Evolutionary conservation across 768 basidiomycete species (phyloP), one percentile per base, ranked within the genome.

Genomic region (Leucosporidium scottii): DNA sequence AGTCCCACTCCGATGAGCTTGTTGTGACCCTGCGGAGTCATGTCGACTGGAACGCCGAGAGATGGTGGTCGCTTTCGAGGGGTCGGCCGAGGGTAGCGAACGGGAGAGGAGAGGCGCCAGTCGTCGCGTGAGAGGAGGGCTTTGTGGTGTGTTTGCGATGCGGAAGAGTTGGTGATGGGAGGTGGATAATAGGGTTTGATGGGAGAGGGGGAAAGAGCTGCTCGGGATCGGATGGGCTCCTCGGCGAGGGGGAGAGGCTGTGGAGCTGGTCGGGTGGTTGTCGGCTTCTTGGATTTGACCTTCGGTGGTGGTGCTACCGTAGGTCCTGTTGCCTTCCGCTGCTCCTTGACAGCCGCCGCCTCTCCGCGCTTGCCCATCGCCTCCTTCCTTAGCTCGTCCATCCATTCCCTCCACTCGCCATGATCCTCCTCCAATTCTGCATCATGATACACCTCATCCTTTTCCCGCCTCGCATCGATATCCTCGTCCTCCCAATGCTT

Each of bases 71-170:
- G 28, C 55, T 64, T 8, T 53, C 25, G 51, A 49, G 57, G n/a
- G 8, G 55, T 44, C 39, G 39, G 39, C 39, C 39, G 39, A 44
- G 51, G 51, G 9, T 30, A 21, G 0, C 69, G 64, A 10, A 68
- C 34, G 18, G 70, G 70, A 21, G 70, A 68, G 36, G 70, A 72
- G 23, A 72, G 64, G 0, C 70, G 70, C 70, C 70, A 72, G 58
- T 72, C 70, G 28, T 62, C 31, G 5, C 70, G 70, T 3, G 67
- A 61, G 34, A 58, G 27, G 61, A 71, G 67, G 23, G 67, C 66
- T 3, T 25, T 1, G 48, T 64, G 55, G 56, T 70, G 65, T 1
- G 65, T 65, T 31, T 70, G 55, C 18, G 55, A 21, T 51, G 6
- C 3, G 21, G 55, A 20, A 17, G 55, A 23, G 17, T 18, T 9